Base-by-base conservation (phyloP, 352 stramenopile genomes). In the Discostella stelligera region DNA sequence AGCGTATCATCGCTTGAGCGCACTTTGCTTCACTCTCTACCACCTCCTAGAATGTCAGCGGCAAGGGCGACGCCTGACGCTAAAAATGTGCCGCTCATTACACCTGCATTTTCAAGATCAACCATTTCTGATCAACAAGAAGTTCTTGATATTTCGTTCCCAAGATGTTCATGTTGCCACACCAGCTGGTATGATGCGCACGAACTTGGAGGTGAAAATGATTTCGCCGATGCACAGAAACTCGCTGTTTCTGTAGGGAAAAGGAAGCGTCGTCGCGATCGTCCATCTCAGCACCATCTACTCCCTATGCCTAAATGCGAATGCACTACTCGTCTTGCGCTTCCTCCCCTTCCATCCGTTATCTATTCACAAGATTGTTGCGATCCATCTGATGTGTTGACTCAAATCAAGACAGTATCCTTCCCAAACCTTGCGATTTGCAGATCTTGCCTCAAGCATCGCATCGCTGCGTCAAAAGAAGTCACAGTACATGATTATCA, bases 381-480 rank as follows among this genome's bases (percentile, higher is more conserved):
- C 13, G 41, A 66, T 60, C 66, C 54, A 23, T 41, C 30, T 27
- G 14, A 39, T 21, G 49, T 65, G 27, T 46, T 69, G 18, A 54
- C 56, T 18, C 49, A 67, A 46, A 55, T 76, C 25, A 25, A 64
- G 27, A 76, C 61, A 8, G 13, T 21, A 18, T 46, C 48, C 16
- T 69, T 76, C 46, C 58, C 25, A 25, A 67, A 76, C 53, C 58
- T 68, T n/a, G 58, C 58, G 21, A 67, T 67, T 41, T 76, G 67
- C 18, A 60, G 50, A 53, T 5, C 48, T 25, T 76, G 67, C 37
- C 67, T 76, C 0, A 14, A 50, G 10, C 46, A 32, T 16, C 56
- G 48, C 20, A 68, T 68, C 25, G 50, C 32, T 25, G 49, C 67
- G 14, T 56, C 67, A 16, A 52, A 20, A 18, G 67, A 76, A 20